Base-by-base conservation (phyloP, 2,329 filamentous ascomycete species). In the Colletotrichum noveboracense region DNA sequence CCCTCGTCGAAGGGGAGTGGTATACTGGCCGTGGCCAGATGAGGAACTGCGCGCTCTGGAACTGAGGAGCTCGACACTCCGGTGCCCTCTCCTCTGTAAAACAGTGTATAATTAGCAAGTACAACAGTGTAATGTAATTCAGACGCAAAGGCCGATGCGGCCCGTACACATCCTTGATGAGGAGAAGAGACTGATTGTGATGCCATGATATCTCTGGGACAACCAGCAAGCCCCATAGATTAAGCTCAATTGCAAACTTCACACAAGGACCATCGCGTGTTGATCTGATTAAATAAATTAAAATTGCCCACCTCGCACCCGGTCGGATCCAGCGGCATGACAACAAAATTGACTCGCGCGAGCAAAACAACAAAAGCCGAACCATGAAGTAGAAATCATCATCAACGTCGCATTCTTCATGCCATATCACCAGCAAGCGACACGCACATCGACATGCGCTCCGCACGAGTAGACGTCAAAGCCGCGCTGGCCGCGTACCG, bases 1-100 rank as follows among this genome's bases (percentile, higher is more conserved):
- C 88, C 28, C 85, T 96, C 72, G 90, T 94, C 64, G 85, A 91
- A 2, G 91, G 89, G 14, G 94, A 93, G 18, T 96, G 93, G 88
- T 96, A 97, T 78, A 66, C 36, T 28, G 71, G 74, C 18, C 70
- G 70, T 21, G 74, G 74, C 21, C 34, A 64, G 34, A 75, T 75
- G 74, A 73, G 43, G 64, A 73, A 75, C 58, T 75, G 74, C 74
- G 70, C 70, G 7, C 73, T 75, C 34, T 58, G 28, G 18, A 38
- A 14, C 9, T 16, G 14, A 36, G 9, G 38, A 48, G 18, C 18
- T n/a, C 38, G 16, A 48, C 18, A n/a, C 38, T 12, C 38, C n/a
- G 18, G 12, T 16, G 36, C 64, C 7, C 48, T 3, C 30, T 6
- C 9, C 6, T 26, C 12, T 74, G 71, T 71, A 74, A 30, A 74